These are phyloP conservation scores for Aureoboletus auriporus DNA, from an alignment of 768 basidiomycete genomes.

Conservation along the genomic window DNA sequence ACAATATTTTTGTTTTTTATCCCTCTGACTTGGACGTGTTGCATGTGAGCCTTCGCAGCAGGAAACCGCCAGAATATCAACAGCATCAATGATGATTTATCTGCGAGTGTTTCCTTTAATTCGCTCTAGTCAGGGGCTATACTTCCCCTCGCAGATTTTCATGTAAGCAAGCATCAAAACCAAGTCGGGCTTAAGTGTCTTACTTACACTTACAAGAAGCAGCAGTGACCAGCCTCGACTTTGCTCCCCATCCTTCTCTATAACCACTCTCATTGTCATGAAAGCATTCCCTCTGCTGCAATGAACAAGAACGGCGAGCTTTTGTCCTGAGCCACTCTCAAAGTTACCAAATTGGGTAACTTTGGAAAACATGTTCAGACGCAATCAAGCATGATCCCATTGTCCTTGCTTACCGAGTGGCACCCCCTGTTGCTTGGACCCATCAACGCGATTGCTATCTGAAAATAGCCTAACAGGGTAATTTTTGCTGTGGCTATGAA, in stretches of 20 bases:
- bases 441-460: constrained; percentile 17
- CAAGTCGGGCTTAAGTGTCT: neutral
- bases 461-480: constrained; percentile 16
- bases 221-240: neutral
- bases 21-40: too few species aligned
- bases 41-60: too few species aligned
- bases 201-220: neutral
- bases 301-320: neutral
- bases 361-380: constrained; percentile 12
- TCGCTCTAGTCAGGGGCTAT: neutral
- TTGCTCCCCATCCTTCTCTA: neutral
- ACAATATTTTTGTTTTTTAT: too few species aligned
- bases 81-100: too few species aligned
- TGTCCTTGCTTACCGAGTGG: constrained; percentile 23
- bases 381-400: constrained; percentile 18
- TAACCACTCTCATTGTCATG: neutral
- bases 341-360: constrained; percentile 1
- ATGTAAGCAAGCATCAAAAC: neutral
- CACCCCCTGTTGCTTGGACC: constrained; percentile 14
- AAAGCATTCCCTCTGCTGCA: neutral
- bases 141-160: neutral
- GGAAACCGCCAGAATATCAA: too few species aligned
- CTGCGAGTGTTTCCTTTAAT: too few species aligned
- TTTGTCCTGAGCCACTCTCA: neutral
- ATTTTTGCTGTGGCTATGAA: constrained; percentile 15